Percentiles rank a stretch among this genome's conserved stretches.
phyloP scores from a whole-genome alignment of 192 early-diverging fungal species.

The Geranomyces variabilis region DNA sequence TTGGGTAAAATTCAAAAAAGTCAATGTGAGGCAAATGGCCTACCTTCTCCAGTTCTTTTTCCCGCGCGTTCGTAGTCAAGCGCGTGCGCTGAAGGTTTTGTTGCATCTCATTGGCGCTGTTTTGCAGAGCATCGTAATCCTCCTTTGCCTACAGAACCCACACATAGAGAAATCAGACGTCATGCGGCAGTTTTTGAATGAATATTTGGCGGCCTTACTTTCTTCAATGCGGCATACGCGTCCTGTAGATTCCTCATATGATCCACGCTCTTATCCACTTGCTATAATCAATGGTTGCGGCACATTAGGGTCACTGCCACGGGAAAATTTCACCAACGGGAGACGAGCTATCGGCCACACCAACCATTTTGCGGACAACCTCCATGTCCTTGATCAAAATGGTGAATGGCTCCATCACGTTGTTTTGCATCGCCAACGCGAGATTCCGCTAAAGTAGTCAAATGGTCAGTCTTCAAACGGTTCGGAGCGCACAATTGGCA shows the following conservation, averaged over 20 bases:
- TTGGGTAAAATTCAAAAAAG: neutral
- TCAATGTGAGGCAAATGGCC: neutral
- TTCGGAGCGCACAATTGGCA: too few species aligned
- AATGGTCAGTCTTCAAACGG: neutral
- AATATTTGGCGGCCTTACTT: slow-evolving; percentile 31
- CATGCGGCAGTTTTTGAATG: too few species aligned
- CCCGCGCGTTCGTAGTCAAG: slow-evolving; percentile 25
- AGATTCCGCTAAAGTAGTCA: slow-evolving; percentile 33
- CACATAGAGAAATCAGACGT: neutral
- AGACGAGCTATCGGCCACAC: neutral
- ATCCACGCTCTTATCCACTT: slow-evolving; percentile 42
- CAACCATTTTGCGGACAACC: slow-evolving; percentile 23
- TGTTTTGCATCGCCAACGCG: slow-evolving; percentile 40
- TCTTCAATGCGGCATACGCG: slow-evolving; percentile 37
- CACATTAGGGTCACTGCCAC: neutral
- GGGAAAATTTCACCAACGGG: neutral
- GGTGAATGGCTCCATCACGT: slow-evolving; percentile 41
- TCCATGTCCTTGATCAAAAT: slow-evolving; percentile 50
- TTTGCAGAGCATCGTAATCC: slow-evolving; percentile 36
- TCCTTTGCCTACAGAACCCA: slow-evolving; percentile 31
- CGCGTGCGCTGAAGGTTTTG: slow-evolving; percentile 36
- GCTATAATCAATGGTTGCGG: too few species aligned
- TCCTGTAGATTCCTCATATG: slow-evolving; percentile 41
- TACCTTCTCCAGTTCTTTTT: slow-evolving; percentile 48
- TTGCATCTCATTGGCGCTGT: slow-evolving; percentile 29